These are phyloP conservation scores for Vitis hybrid DNA, from an alignment of 177 flowering plant species.

Conservation along the genomic window DNA sequence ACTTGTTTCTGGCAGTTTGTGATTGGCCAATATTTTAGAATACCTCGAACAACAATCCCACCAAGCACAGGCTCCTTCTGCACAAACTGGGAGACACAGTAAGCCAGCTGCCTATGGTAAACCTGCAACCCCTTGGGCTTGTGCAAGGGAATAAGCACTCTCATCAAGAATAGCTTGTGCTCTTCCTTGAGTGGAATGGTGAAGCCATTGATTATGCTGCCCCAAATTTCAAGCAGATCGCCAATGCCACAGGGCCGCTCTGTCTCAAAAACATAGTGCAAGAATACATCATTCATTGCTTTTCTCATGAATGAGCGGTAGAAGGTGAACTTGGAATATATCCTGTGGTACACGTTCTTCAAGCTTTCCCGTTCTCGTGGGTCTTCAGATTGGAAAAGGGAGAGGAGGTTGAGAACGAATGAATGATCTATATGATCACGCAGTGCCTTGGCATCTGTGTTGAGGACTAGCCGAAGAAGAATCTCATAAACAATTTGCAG, in stretches of 20 bases:
- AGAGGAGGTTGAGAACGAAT: slow-evolving; percentile 55
- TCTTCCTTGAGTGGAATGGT: slow-evolving; percentile 72
- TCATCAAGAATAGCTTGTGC: slow-evolving; percentile 68
- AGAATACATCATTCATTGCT: slow-evolving; percentile 64
- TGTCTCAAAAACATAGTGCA: slow-evolving; percentile 45
- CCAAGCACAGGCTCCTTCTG: slow-evolving; percentile 72
- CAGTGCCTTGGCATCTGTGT: slow-evolving; percentile 42
- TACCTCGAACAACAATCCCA: slow-evolving; percentile 48
- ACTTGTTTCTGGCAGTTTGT: slow-evolving; percentile 72
- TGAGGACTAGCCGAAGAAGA: slow-evolving; percentile 43
- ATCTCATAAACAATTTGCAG: slow-evolving; percentile 65
- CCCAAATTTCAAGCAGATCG: slow-evolving; percentile 79
- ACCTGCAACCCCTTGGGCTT: slow-evolving; percentile 58
- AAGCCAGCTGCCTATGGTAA: slow-evolving; percentile 68
- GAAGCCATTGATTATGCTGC: slow-evolving; percentile 76
- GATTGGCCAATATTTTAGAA: slow-evolving; percentile 66
- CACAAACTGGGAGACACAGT: slow-evolving; percentile 74
- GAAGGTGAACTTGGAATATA: slow-evolving; percentile 58
- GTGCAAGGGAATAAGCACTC: slow-evolving; percentile 71
- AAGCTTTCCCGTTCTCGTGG: slow-evolving; percentile 64
- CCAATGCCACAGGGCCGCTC: slow-evolving; percentile 63
- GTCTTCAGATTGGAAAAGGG: slow-evolving; percentile 67
- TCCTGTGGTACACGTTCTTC: slow-evolving; percentile 64
- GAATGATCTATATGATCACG: slow-evolving; percentile 37
- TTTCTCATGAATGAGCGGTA: slow-evolving; percentile 71